Conservation (phyloP, 495 filamentous ascomycete genomes). For the Apiosordaria backusii region DNA sequence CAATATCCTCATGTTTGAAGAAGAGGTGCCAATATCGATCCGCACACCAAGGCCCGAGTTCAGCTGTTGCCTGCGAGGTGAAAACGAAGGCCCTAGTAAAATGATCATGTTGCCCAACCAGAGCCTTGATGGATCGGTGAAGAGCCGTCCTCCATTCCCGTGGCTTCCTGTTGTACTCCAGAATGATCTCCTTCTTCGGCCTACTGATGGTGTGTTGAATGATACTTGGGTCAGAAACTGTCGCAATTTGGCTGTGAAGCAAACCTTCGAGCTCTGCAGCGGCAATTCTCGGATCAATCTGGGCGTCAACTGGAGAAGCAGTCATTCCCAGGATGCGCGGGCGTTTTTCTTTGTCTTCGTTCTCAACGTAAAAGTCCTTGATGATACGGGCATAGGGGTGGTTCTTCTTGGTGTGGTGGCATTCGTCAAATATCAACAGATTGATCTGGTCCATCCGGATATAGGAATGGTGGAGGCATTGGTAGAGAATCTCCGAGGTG, state of each 20-base stretch:
- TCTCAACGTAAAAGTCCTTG: constrained; percentile 70
- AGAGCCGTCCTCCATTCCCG: constrained; percentile 61
- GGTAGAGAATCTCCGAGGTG: constrained; percentile 81
- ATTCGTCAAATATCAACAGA: constrained; percentile 92
- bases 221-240: constrained; percentile 62
- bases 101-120: constrained; percentile 53
- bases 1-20: constrained; percentile 61
- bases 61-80: constrained; percentile 54
- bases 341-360: constrained; percentile 38
- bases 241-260: constrained; percentile 78
- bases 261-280: constrained; percentile 76
- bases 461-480: constrained; percentile 76
- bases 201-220: constrained; percentile 57
- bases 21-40: constrained; percentile 75
- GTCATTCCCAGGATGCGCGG: constrained; percentile 97
- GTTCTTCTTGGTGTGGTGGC: constrained; percentile 93
- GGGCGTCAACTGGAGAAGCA: constrained; percentile 89
- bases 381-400: constrained; percentile 92
- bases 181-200: constrained; percentile 56
- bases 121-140: constrained; percentile 50
- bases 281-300: constrained; percentile 63
- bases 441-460: constrained; percentile 83
- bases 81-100: constrained; percentile 60
- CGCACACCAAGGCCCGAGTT: constrained; percentile 84
- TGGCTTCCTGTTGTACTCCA: constrained; percentile 53